Evolutionary conservation across 2,329 filamentous ascomycete genomes (phyloP).

Genomic region (Oidium heveae): DNA sequence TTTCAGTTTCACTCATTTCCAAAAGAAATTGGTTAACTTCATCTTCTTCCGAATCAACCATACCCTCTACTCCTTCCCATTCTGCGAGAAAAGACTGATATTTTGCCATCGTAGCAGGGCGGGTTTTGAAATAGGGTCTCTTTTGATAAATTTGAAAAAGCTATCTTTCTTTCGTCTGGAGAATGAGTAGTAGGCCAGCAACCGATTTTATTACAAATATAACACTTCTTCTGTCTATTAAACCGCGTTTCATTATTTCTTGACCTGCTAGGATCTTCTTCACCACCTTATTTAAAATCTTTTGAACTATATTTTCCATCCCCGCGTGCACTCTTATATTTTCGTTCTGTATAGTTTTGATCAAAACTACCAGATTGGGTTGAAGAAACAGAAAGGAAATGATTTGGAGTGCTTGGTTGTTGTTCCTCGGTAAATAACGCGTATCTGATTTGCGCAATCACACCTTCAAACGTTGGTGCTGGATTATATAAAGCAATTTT

Average conservation of each 20-base stretch:
- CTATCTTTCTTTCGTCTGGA: not conserved
- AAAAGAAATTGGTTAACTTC: too few relatives aligned
- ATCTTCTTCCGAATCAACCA: too few relatives aligned
- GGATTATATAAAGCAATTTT: not conserved
- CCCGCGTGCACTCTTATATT: not conserved
- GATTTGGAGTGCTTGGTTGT: not conserved
- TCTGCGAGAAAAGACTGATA: not conserved
- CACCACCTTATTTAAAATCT: too few relatives aligned
- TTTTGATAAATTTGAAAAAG: not conserved
- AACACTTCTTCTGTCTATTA: too few relatives aligned
- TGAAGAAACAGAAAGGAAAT: not conserved
- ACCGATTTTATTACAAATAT: not conserved
- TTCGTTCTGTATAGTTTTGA: not conserved
- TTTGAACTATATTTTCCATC: not conserved
- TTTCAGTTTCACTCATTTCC: too few relatives aligned
- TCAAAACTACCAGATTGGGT: not conserved
- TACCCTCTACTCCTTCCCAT: too few relatives aligned
- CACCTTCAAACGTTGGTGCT: not conserved
- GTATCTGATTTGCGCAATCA: not conserved
- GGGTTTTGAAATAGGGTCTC: not conserved
- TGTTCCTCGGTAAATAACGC: not conserved
- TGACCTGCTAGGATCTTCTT: too few relatives aligned
- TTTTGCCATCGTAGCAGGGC: not conserved
- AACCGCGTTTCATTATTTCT: too few relatives aligned
- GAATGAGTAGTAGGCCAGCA: not conserved